phyloP scores from a whole-genome alignment of 1,284 basidiomycete species.

The Pascua guehoae region DNA sequence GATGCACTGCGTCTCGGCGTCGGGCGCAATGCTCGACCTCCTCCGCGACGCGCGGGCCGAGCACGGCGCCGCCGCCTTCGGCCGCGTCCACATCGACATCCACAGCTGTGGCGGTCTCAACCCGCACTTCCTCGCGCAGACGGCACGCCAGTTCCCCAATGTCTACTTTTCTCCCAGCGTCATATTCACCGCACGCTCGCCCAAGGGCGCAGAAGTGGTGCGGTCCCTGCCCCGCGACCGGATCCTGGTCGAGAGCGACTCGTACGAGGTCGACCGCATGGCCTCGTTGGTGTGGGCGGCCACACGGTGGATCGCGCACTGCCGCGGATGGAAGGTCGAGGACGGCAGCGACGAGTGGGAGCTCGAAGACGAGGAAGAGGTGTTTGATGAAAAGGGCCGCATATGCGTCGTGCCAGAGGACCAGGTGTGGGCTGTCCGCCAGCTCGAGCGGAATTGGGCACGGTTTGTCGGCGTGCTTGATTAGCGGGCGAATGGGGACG shows the following conservation, averaged over 20 bases:
- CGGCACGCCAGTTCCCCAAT: slow-evolving; percentile 39
- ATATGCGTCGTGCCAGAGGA: slow-evolving; percentile 2
- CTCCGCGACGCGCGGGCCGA: slow-evolving; percentile 27
- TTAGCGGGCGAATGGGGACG: background rate
- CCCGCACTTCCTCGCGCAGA: slow-evolving; percentile 8
- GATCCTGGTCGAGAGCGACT: slow-evolving; percentile 51
- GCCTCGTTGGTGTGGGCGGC: slow-evolving; percentile 42
- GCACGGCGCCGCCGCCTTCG: slow-evolving; percentile 21
- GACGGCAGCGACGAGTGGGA: slow-evolving; percentile 24
- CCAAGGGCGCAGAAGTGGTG: slow-evolving; percentile 40
- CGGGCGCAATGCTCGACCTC: slow-evolving; percentile 46
- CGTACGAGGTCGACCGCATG: slow-evolving; percentile 36
- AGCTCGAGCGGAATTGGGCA: slow-evolving; percentile 48
- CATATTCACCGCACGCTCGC: slow-evolving; percentile 46
- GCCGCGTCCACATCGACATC: slow-evolving; percentile 45
- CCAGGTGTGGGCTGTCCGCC: slow-evolving; percentile 34
- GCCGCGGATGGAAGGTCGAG: slow-evolving; percentile 43
- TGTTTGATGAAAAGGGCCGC: slow-evolving; percentile 16
- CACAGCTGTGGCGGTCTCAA: slow-evolving; percentile 46
- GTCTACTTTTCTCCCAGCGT: slow-evolving; percentile 51
- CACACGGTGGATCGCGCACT: slow-evolving; percentile 36
- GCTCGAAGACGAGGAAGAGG: slow-evolving; percentile 24
- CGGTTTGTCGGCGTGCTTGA: slow-evolving; percentile 36
- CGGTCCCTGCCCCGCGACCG: slow-evolving; percentile 36
- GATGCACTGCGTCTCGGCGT: slow-evolving; percentile 50